A percentile compares a stretch with the other conserved stretches of the same genome.
These are phyloP conservation scores for Populus trichocarpa DNA, from an alignment of 441 rosid genomes.

Conservation along the genomic window DNA sequence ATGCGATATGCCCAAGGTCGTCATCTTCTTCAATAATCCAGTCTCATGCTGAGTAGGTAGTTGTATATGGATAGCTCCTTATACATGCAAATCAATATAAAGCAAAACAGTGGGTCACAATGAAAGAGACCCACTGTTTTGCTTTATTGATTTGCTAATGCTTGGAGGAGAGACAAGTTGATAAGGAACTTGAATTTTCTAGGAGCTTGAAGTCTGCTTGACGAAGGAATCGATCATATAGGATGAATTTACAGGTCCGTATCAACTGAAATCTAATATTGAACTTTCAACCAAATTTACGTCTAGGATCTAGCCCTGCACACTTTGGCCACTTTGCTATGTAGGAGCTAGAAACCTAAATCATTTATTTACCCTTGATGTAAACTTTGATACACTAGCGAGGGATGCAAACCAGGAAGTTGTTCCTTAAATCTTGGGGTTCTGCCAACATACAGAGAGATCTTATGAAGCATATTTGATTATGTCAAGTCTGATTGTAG, in stretches of 20 bases:
- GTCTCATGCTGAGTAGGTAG: background rate
- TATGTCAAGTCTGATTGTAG: no score
- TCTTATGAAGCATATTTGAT: no score
- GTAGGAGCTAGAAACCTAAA: no score
- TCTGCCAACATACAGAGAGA: no score
- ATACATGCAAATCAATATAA: background rate
- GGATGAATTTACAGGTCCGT: background rate
- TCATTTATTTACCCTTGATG: no score
- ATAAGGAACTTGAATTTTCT: background rate
- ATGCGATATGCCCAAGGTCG: background rate
- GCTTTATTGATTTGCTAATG: background rate
- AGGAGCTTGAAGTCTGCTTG: background rate
- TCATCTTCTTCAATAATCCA: slow-evolving; percentile 16
- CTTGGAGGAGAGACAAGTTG: background rate
- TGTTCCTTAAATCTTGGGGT: no score
- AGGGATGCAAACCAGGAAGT: no score
- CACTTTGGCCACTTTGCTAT: no score
- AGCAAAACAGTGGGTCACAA: background rate
- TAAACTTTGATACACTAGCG: no score
- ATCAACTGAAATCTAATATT: background rate
- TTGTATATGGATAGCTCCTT: background rate
- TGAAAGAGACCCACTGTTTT: background rate
- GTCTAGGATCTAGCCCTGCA: no score
- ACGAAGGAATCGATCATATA: background rate
- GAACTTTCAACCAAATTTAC: no score